Conservation (phyloP, 2,329 filamentous ascomycete genomes). For the Corinectria fuckeliana region DNA sequence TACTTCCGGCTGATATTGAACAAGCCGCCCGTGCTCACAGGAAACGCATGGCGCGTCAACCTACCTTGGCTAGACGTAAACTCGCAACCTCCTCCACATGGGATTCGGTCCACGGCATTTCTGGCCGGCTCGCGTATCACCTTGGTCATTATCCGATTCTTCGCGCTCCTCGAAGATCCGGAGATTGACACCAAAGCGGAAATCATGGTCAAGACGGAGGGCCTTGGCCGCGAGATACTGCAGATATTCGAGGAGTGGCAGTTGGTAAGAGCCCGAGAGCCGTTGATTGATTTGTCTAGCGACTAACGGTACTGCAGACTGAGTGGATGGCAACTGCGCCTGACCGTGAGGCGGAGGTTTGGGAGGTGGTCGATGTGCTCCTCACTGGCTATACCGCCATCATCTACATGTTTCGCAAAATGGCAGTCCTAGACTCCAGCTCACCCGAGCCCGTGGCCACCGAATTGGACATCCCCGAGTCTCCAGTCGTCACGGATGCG, state of each 20-base stretch:
- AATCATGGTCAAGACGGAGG: conserved; percentile 37
- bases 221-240: conserved; percentile 37
- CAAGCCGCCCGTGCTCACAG: conserved; percentile 38
- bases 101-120: conserved; percentile 36
- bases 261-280: conserved; percentile 22
- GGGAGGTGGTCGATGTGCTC: conserved; percentile 39
- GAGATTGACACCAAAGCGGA: conserved; percentile 25
- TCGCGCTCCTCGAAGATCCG: conserved; percentile 37
- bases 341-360: conserved; percentile 32
- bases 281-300: rapidly evolving
- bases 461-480: conserved; percentile 39
- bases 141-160: conserved; percentile 40
- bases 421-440: conserved; percentile 35
- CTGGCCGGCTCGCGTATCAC: conserved; percentile 39
- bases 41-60: conserved; percentile 42
- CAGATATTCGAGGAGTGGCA: conserved; percentile 39
- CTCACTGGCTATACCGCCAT: conserved; percentile 41
- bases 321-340: conserved; percentile 32
- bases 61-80: conserved; percentile 40
- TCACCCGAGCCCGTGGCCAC: conserved; percentile 36
- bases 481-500: conserved; percentile 38
- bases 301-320: conserved; percentile 19
- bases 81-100: conserved; percentile 27
- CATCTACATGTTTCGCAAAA: conserved; percentile 45
- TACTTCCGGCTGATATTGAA: conserved; percentile 42